These are phyloP conservation scores for Pleurostoma richardsiae DNA, from an alignment of 2,329 filamentous ascomycete genomes.

Conservation along the genomic window DNA sequence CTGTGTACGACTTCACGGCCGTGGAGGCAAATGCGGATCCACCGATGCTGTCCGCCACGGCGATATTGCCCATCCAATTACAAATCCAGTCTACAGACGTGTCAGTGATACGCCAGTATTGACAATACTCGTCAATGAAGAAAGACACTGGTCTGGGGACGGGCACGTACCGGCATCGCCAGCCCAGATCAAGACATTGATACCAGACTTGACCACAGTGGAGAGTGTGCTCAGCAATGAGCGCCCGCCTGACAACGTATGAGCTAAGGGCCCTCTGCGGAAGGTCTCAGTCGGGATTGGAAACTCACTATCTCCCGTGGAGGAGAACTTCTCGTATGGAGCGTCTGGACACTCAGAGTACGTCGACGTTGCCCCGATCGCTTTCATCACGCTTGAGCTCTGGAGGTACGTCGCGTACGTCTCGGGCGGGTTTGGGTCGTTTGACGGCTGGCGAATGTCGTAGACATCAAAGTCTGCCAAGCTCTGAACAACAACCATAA, in stretches of 20 bases:
- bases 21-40: slow-evolving; percentile 32
- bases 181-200: slow-evolving; percentile 47
- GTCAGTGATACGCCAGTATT: background rate
- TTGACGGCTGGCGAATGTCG: slow-evolving; percentile 32
- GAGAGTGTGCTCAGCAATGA: slow-evolving; percentile 38
- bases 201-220: slow-evolving; percentile 38
- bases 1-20: slow-evolving; percentile 35
- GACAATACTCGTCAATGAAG: slow-evolving; percentile 4
- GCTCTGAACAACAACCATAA: background rate
- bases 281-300: background rate
- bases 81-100: slow-evolving; percentile 45
- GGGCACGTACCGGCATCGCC: slow-evolving; percentile 38
- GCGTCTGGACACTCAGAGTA: slow-evolving; percentile 34
- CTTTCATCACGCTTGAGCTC: slow-evolving; percentile 25
- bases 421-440: slow-evolving; percentile 30
- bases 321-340: slow-evolving; percentile 27
- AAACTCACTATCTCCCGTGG: slow-evolving; percentile 31
- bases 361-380: slow-evolving; percentile 36
- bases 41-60: slow-evolving; percentile 37
- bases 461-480: slow-evolving; percentile 36
- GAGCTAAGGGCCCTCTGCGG: no score
- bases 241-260: slow-evolving; percentile 23
- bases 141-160: slow-evolving; percentile 5
- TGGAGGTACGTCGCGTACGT: slow-evolving; percentile 36
- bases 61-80: slow-evolving; percentile 50